Conservation (phyloP, 2,329 filamentous ascomycete species). For the Fusarium annulatum region DNA sequence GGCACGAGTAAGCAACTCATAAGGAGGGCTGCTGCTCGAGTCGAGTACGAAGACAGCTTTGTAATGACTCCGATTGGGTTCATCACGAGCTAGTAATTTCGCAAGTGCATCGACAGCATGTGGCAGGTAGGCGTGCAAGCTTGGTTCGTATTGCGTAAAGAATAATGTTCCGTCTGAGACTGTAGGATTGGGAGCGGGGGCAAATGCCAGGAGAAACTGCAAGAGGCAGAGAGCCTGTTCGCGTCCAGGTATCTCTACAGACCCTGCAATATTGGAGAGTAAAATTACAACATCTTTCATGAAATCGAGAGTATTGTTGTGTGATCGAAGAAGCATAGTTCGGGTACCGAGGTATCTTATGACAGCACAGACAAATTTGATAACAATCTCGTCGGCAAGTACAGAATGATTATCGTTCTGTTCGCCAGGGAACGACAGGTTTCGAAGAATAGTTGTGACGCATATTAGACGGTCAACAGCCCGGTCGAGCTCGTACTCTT, state of each 20-base stretch:
- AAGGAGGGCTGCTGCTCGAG: constrained; percentile 69
- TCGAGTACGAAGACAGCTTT: constrained; percentile 84
- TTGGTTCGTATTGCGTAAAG: constrained; percentile 84
- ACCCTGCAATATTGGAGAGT: constrained; percentile 86
- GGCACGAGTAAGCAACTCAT: constrained; percentile 85
- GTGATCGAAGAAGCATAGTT: constrained; percentile 83
- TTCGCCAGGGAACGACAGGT: constrained; percentile 82
- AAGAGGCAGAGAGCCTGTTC: constrained; percentile 90
- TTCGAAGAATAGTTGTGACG: constrained; percentile 91
- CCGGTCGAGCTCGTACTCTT: constrained; percentile 83
- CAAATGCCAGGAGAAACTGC: constrained; percentile 91
- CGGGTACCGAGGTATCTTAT: constrained; percentile 90
- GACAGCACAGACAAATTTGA: constrained; percentile 85
- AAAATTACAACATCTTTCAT: constrained; percentile 96
- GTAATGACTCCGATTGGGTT: constrained; percentile 89
- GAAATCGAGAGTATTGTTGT: constrained; percentile 90
- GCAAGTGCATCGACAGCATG: constrained; percentile 90
- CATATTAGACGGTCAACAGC: constrained; percentile 89
- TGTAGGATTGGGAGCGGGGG: constrained; percentile 78
- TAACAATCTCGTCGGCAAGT: constrained; percentile 79
- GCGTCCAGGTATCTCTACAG: constrained; percentile 82
- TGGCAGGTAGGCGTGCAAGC: constrained; percentile 86
- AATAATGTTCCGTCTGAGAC: constrained; percentile 68
- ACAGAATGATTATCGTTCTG: constrained; percentile 73
- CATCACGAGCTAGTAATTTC: constrained; percentile 90